Conservation (phyloP, 2,329 filamentous ascomycete genomes). For the Purpureocillium takamizusanense region DNA sequence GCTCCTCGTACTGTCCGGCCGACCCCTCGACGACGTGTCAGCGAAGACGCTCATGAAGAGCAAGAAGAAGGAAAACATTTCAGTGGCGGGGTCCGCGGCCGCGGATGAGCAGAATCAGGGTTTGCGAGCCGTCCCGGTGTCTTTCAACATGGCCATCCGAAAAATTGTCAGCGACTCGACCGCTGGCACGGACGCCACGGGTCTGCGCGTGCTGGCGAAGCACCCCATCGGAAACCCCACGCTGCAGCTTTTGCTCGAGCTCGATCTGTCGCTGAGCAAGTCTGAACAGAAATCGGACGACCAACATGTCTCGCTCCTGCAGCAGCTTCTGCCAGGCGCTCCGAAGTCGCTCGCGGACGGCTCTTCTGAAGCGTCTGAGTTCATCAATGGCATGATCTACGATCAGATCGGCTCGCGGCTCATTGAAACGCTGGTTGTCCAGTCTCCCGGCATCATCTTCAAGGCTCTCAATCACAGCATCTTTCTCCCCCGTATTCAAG, state of each 20-base stretch:
- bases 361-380: slow-evolving; percentile 62
- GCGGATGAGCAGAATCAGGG: slow-evolving; percentile 34
- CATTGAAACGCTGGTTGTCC: slow-evolving; percentile 74
- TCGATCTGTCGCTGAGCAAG: slow-evolving; percentile 71
- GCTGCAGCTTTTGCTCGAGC: slow-evolving; percentile 78
- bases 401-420: slow-evolving; percentile 84
- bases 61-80: slow-evolving; percentile 82
- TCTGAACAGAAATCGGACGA: slow-evolving; percentile 18
- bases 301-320: slow-evolving; percentile 50
- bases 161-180: slow-evolving; percentile 77
- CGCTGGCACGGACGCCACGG: slow-evolving; percentile 65
- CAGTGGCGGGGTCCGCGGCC: slow-evolving; percentile 45
- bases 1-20: slow-evolving; percentile 75
- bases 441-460: slow-evolving; percentile 81
- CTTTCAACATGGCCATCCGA: slow-evolving; percentile 67
- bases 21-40: slow-evolving; percentile 62
- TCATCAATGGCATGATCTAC: slow-evolving; percentile 81
- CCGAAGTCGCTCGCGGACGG: slow-evolving; percentile 61
- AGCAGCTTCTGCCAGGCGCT: slow-evolving; percentile 68
- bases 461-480: slow-evolving; percentile 75
- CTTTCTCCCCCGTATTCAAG: slow-evolving; percentile 71
- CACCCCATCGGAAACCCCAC: slow-evolving; percentile 89
- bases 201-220: slow-evolving; percentile 73
- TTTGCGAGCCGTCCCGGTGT: slow-evolving; percentile 59
- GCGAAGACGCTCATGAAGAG: slow-evolving; percentile 74